phyloP scores from a whole-genome alignment of 495 filamentous ascomycete species.

The Sordaria brevicollis region DNA sequence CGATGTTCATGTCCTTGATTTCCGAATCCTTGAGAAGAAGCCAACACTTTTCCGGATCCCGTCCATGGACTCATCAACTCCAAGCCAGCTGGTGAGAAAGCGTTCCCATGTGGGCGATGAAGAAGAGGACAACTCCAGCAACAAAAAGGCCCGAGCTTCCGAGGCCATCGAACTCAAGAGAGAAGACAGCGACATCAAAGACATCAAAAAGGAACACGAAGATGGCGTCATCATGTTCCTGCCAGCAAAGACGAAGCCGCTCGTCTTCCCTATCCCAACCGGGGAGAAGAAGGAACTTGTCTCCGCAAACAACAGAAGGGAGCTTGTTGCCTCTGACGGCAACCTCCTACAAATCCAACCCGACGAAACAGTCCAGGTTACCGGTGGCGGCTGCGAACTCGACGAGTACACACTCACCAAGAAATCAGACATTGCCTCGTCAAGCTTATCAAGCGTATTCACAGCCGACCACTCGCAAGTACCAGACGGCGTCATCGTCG shows the following conservation, averaged over 20 bases:
- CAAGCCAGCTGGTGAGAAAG: constrained; percentile 27
- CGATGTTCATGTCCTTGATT: constrained; percentile 36
- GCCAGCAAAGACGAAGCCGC: constrained; percentile 29
- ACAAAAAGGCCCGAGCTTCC: constrained; percentile 27
- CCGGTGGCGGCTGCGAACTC: constrained; percentile 26
- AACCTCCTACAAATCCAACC: constrained; percentile 30
- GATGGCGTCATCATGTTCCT: constrained; percentile 39
- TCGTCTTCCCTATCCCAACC: constrained; percentile 31
- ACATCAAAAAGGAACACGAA: constrained; percentile 11
- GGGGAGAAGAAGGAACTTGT: constrained; percentile 33
- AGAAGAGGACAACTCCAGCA: constrained; percentile 16
- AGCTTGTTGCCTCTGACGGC: constrained; percentile 16
- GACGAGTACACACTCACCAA: constrained; percentile 37
- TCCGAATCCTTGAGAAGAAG: constrained; percentile 38
- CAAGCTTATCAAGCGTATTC: constrained; percentile 36
- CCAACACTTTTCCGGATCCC: constrained; percentile 21
- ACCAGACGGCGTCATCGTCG: constrained; percentile 34
- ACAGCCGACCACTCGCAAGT: constrained; percentile 36
- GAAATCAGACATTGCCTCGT: constrained; percentile 33
- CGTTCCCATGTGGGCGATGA: constrained; percentile 30
- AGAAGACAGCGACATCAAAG: neutral
- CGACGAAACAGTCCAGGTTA: constrained; percentile 30
- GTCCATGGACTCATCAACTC: constrained; percentile 7
- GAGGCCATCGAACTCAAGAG: constrained; percentile 6
- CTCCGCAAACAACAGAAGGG: constrained; percentile 20